Conservation (phyloP, 768 basidiomycete genomes). For the Mycena belliarum region DNA sequence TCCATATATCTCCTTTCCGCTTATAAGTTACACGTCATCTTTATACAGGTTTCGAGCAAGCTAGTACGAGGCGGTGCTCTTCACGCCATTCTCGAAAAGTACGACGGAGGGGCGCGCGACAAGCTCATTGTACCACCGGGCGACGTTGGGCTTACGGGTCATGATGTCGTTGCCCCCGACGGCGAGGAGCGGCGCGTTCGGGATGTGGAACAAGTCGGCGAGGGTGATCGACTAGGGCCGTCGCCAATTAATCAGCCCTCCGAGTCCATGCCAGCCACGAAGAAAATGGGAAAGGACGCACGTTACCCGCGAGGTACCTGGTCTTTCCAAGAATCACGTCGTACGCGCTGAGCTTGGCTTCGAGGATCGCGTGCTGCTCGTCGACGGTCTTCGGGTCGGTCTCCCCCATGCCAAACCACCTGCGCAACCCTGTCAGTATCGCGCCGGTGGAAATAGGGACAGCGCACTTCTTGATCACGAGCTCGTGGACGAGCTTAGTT, state of each 20-base stretch:
- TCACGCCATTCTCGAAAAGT: too few species aligned
- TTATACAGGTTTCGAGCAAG: too few species aligned
- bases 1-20: too few species aligned
- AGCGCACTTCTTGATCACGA: conserved; percentile 46
- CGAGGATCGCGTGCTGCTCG: conserved; percentile 30
- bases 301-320: conserved; percentile 59
- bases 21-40: too few species aligned
- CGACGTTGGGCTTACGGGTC: conserved; percentile 42
- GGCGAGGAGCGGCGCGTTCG: conserved; percentile 28
- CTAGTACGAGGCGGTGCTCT: too few species aligned
- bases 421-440: neutral
- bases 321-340: conserved; percentile 57
- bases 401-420: conserved; percentile 22
- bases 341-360: conserved; percentile 50
- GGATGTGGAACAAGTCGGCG: neutral
- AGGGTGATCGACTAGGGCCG: neutral
- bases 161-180: conserved; percentile 26
- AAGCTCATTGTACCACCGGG: conserved; percentile 26
- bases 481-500: conserved; percentile 41
- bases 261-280: too few species aligned
- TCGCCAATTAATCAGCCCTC: too few species aligned
- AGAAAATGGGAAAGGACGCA: too few species aligned
- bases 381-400: conserved; percentile 25
- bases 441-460: neutral
- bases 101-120: neutral